Conservation (phyloP, 208 protist species). For the Trypanosoma rangeli region DNA sequence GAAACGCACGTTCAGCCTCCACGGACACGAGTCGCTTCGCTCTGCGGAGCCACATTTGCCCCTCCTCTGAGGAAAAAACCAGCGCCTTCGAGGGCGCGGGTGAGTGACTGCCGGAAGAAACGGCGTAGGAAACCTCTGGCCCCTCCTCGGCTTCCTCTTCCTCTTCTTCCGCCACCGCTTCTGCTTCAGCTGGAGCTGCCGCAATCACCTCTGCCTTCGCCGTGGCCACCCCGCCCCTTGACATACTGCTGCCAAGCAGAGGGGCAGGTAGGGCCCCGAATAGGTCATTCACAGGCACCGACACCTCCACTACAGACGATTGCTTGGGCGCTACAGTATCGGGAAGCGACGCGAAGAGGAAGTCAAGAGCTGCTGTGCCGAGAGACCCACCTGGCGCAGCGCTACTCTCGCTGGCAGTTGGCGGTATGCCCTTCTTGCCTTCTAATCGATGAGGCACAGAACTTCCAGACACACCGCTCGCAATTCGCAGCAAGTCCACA, state of each 20-base stretch:
- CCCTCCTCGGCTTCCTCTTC: background rate
- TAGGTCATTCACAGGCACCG: conserved; percentile 3
- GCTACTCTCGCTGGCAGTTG: background rate
- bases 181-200: background rate
- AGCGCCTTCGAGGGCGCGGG: background rate
- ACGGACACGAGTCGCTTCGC: conserved; percentile 18
- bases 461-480: conserved; percentile 1
- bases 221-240: conserved; percentile 2
- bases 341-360: conserved; percentile 40
- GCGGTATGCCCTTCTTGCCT: conserved; percentile 3
- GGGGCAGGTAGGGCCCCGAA: conserved; percentile 24
- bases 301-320: background rate
- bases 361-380: conserved; percentile 31
- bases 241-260: conserved; percentile 6
- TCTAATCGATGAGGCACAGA: background rate
- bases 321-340: conserved; percentile 16
- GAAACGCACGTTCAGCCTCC: conserved; percentile 12
- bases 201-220: background rate
- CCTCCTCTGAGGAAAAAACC: conserved; percentile 10
- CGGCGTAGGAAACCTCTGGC: background rate
- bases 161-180: background rate
- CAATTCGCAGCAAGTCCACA: conserved; percentile 19
- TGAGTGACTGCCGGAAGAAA: background rate
- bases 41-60: conserved; percentile 3
- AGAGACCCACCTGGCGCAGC: background rate